These are phyloP conservation scores for Trametes cingulata DNA, from an alignment of 768 basidiomycete genomes.

Conservation along the genomic window DNA sequence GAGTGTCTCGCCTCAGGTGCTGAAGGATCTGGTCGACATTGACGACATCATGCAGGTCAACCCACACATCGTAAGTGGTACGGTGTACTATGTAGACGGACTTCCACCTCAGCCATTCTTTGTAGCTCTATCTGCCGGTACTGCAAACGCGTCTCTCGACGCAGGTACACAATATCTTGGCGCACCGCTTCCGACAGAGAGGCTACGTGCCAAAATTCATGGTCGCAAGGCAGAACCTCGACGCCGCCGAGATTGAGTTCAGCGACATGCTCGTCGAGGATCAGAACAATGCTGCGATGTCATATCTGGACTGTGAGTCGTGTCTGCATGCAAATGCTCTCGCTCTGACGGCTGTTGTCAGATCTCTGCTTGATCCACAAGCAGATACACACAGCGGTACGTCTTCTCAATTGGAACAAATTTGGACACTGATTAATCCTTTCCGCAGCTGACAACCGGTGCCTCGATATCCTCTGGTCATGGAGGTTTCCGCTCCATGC, in stretches of 20 bases:
- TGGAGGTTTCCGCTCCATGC: constrained; percentile 19
- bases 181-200: constrained; percentile 58
- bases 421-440: neutral
- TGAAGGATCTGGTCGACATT: constrained; percentile 81
- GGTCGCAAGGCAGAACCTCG: constrained; percentile 89
- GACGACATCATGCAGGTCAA: constrained; percentile 76
- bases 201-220: constrained; percentile 58
- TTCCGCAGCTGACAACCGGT: constrained; percentile 13
- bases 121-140: constrained; percentile 51
- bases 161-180: constrained; percentile 87
- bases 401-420: neutral
- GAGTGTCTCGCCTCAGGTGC: constrained; percentile 76
- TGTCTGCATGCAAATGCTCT: neutral
- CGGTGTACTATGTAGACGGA: neutral
- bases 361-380: constrained; percentile 43
- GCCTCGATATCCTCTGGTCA: constrained; percentile 15
- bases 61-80: constrained; percentile 61
- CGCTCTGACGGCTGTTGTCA: constrained; percentile 4
- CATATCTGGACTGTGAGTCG: constrained; percentile 83
- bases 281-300: constrained; percentile 92
- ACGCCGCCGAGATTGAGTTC: constrained; percentile 92
- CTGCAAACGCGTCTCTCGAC: constrained; percentile 75
- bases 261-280: constrained; percentile 98
- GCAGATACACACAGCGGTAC: constrained; percentile 38
- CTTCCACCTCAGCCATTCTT: neutral